Evolutionary conservation across 1,284 basidiomycete species (phyloP).

Genomic region (Dichomitus squalens): DNA sequence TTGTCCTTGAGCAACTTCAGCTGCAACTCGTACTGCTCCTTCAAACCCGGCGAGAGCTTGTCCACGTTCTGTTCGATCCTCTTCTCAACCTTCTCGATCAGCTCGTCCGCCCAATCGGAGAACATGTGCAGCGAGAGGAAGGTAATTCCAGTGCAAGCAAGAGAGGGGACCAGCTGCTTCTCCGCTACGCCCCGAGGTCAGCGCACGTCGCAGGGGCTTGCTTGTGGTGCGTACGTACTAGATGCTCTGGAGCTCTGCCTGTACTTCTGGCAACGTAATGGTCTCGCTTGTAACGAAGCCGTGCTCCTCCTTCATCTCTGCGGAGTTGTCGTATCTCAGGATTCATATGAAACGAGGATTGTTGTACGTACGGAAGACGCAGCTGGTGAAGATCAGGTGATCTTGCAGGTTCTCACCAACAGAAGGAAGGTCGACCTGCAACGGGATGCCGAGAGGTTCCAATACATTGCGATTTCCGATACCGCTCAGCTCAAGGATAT

Average conservation of each 20-base stretch:
- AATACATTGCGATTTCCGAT: conserved; percentile 40
- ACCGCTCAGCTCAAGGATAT: conserved; percentile 44
- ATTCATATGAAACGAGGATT: neutral
- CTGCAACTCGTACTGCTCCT: conserved; percentile 21
- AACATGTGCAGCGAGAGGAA: conserved; percentile 11
- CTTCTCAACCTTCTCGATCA: conserved; percentile 4
- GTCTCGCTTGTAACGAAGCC: conserved; percentile 29
- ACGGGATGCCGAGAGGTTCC: conserved; percentile 34
- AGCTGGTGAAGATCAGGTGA: conserved; percentile 30
- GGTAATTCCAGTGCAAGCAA: conserved; percentile 10
- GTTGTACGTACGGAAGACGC: conserved; percentile 5
- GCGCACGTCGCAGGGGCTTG: too few relatives aligned
- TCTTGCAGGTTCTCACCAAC: conserved; percentile 48
- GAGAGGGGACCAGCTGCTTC: too few relatives aligned
- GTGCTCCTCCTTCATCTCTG: conserved; percentile 29
- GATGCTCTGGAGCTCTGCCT: too few relatives aligned
- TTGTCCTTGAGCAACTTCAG: conserved; percentile 10
- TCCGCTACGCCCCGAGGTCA: too few relatives aligned
- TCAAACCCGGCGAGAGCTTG: conserved; percentile 8
- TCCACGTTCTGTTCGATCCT: neutral
- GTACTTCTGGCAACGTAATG: conserved; percentile 26
- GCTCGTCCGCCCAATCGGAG: neutral
- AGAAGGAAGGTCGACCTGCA: too few relatives aligned
- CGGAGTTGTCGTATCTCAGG: too few relatives aligned
- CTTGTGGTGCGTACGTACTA: too few relatives aligned